Evolutionary conservation across 768 basidiomycete genomes (phyloP), one percentile per base, ranked within the genome.

Genomic region (Chalciporus piperatus): DNA sequence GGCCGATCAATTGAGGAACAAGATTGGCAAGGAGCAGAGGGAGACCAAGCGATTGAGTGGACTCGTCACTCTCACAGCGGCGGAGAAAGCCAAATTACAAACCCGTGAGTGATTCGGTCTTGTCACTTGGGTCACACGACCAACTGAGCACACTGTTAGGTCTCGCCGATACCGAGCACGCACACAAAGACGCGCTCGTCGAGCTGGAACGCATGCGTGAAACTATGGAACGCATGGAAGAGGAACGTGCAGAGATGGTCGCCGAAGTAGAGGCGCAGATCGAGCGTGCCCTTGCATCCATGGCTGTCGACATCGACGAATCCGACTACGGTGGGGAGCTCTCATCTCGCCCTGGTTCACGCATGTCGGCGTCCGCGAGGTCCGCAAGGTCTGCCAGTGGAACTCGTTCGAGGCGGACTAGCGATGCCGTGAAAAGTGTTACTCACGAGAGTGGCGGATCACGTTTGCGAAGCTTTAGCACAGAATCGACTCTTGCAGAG

Each of bases 231-330:
- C 82, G 72, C 63, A 92, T 93, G 90, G 91, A 93, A 65, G 73
- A 82, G 61, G 92, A 89, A 71, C 88, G 91, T 55, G 82, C 85
- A 47, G 87, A 86, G 62, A 90, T 92, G 91, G 85, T 93, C 38
- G 89, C 89, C n/a, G 91, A 93, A 70, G 90, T 93, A 20, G 91
- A 93, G 64, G 88, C 87, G 23, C 91, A 93, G 72, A 93, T 93
- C 60, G 91, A 92, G 68, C 79, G 87, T 50, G 91, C 92, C 1
- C 76, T 93, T 45, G 85, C 82, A 23, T 87, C 87, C 22, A 92
- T 93, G 89, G 84, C 85, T 22, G 85, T 91, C 52, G 87, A 85
- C 57, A 75, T 87, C 47, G 67, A 69, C 4, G 87, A 89, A 48
- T 89, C 87, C 16, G 89, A 92, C 59, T 87, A 87, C 50, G 77